Base-by-base conservation (phyloP, 768 basidiomycete species). In the Naganishia antarctica region DNA sequence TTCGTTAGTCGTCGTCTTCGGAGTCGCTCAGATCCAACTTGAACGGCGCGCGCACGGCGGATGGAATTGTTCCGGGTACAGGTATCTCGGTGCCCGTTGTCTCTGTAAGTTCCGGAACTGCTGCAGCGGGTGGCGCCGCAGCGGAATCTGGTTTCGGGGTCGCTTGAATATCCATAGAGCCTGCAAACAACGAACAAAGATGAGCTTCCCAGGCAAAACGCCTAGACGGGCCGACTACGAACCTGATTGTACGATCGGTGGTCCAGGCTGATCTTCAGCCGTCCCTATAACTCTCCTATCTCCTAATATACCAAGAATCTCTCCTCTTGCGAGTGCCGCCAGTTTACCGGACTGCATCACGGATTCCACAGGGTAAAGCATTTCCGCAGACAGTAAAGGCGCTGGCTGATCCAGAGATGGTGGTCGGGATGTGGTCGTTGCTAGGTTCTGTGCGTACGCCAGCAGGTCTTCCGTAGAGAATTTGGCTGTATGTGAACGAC, bases 1-100 rank as follows among this genome's bases (percentile, higher is more conserved):
- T 40, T 16, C 43, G 11, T 26, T 43, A 50, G 41, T 53, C 50
- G 37, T 63, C 62, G n/a, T 63, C 62, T 25, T 63, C 62, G 16
- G 41, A 45, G n/a, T 63, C 62, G 44, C 62, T 63, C 4, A 63
- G 28, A 57, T 63, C 62, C 25, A 63, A 40, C n/a, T 57, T 63
- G 62, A 63, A 51, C 40, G 62, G 62, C 43, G 49, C 51, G 37
- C 26, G 41, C 31, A 62, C 34, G 25, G n/a, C 18, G 6, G 53
- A 34, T 51, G n/a, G 40, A 18, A n/a, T 16, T 16, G 26, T 41
- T 18, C n/a, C 13, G n/a, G n/a, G 9, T 7, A 21, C 18, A 7
- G 43, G 43, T 21, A 7, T 7, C 34, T 7, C 34, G 34, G 11
- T 44, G 43, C 5, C 43, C 43, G 43, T 44, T 21, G n/a, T n/a